phyloP scores from a whole-genome alignment of 2,329 filamentous ascomycete species.

The Bipolaris oryzae region DNA sequence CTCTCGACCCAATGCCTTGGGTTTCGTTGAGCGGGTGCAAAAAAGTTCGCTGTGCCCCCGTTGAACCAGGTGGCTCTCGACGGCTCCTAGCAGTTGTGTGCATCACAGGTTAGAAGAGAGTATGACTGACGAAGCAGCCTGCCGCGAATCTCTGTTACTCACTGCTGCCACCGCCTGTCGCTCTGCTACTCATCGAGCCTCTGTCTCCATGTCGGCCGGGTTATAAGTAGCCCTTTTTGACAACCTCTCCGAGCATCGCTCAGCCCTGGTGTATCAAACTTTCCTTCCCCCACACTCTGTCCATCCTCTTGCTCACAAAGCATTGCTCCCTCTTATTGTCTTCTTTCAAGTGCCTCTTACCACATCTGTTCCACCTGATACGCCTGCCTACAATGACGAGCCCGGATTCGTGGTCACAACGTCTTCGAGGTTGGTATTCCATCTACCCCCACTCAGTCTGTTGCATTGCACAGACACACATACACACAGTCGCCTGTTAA shows the following conservation, averaged over 20 bases:
- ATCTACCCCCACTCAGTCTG: not conserved
- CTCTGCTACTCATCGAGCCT: slow-evolving; percentile 11
- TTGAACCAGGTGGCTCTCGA: slow-evolving; percentile 2
- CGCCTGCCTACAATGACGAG: slow-evolving; percentile 24
- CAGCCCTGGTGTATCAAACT: slow-evolving; percentile 2
- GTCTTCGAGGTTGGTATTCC: slow-evolving; percentile 36
- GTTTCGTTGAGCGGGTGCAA: slow-evolving; percentile 8
- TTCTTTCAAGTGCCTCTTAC: not conserved
- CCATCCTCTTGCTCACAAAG: not conserved
- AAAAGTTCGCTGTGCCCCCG: slow-evolving; percentile 8
- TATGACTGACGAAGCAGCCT: slow-evolving; percentile 29
- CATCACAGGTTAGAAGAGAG: slow-evolving; percentile 19
- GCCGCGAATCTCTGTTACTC: slow-evolving; percentile 23
- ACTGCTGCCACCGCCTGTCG: slow-evolving; percentile 6
- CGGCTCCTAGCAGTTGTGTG: slow-evolving; percentile 24
- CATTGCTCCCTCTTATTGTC: not conserved
- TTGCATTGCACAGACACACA: not conserved
- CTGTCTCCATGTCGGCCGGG: not conserved
- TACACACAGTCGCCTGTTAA: not conserved
- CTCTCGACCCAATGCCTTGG: slow-evolving; percentile 11
- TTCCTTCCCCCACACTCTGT: not conserved
- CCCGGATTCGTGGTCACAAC: slow-evolving; percentile 31
- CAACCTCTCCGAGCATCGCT: not conserved
- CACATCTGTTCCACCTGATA: not conserved
- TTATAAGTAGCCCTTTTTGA: slow-evolving; percentile 17